Evolutionary conservation across 441 rosid species (phyloP), one percentile per base, ranked within the genome.

Genomic region (Flueggea neowawraea): DNA sequence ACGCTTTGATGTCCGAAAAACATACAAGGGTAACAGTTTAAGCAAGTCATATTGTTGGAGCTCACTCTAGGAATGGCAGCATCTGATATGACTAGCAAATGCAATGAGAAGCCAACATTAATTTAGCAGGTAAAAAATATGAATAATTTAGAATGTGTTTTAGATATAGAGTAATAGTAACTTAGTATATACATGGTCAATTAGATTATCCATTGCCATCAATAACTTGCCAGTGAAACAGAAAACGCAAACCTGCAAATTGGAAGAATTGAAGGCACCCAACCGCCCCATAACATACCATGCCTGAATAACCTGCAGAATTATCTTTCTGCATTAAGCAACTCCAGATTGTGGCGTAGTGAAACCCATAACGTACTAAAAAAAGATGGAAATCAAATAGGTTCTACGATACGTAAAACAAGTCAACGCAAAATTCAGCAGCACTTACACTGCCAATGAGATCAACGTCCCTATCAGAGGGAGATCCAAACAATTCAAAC

Each of bases 251-350:
- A 93, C 97, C 98, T 93, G 98, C 74, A 94, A 72, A 73, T 94
- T 94, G 31, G 91, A 84, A 66, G 96, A 82, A 78, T 90, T 94
- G 79, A 90, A 94, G 72, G 93, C 91, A 50, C 98, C 98, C 67
- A 90, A 68, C 58, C 98, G 78, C 44, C 98, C 97, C 97, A 94
- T 90, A 66, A 90, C 91, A 80, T 94, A 88, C 97, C 96, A 90
- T 15, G 98, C 82, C 68, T 88, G 97, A 69, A 90, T 79, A 60
- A 80, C 88, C 98, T 94, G 93, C 73, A 76, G 14, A 50, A 45
- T 5, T 36, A 12, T 28, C 50, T 36, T 54, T 28, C 31, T 15
- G 15, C 15, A 13, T 14, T 52, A 39, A 68, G 49, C 12, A 31
- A 58, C 33, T 48, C 14, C 16, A 22, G 33, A 65, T 22, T 8